Base-by-base conservation (phyloP, 306 rosid species). In the Glycyrrhiza uralensis region DNA sequence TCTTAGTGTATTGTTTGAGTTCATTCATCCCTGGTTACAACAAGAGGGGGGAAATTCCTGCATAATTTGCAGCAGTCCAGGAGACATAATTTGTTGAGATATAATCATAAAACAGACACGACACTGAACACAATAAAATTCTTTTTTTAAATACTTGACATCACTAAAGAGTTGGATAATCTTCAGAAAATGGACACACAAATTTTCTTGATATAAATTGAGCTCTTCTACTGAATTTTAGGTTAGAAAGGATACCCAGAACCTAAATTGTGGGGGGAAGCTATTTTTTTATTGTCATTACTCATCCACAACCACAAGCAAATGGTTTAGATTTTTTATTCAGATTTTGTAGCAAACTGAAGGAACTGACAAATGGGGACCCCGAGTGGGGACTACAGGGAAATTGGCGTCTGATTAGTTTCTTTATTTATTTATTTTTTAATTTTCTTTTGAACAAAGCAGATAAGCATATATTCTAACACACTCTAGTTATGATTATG, bases 391-490 rank as follows among this genome's bases (percentile, higher is more conserved):
- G 75, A 1, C 77, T 64, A 58, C 26, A 39, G 19, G 30, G 4
- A 50, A 57, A 63, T 22, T 65, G 20, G 39, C 8, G n/a, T 41
- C 36, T 66, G 41, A 66, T 56, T 66, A 62, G 20, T 55, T 49
- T 36, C 3, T 42, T 45, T 15, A 19, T 2, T 14, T 1, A n/a
- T n/a, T n/a, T n/a, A n/a, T n/a, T 5, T 28, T 63, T 30, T 4
- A 26, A 46, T 33, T 55, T 22, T 69, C 54, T 69, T 74, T 69
- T 69, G 67, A 81, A 69, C 72, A 83, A 87, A 80, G 79, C 42
- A 63, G 62, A 76, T 51, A 66, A 86, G 86, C 86, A 89, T 79
- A 79, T 76, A 86, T 85, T 87, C 88, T 47, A 68, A 29, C 59
- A 61, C 71, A 67, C 74, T 57, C 52, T 76, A 61, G 81, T 61